Evolutionary conservation across 2,329 filamentous ascomycete genomes (phyloP).

Genomic region (Hypoxylon sp.): DNA sequence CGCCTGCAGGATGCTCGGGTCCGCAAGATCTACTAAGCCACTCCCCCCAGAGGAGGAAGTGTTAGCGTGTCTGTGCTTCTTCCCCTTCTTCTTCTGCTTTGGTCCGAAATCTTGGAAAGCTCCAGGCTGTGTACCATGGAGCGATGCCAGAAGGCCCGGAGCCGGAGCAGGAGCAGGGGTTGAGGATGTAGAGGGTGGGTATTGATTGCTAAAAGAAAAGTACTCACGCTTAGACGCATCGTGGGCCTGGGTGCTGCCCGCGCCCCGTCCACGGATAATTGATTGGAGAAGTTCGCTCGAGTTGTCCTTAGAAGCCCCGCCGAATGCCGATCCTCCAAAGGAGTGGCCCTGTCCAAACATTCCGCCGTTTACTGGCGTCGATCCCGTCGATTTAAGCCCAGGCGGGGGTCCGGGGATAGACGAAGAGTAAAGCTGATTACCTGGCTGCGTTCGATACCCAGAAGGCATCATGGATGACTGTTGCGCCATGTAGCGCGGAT

Average conservation of each 20-base stretch:
- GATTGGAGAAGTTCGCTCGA: constrained; percentile 82
- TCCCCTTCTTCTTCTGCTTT: constrained; percentile 99
- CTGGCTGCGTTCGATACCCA: constrained; percentile 68
- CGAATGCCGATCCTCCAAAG: constrained; percentile 80
- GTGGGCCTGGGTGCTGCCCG: constrained; percentile 76
- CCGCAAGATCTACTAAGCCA: constrained; percentile 99
- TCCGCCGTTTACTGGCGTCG: constrained; percentile 75
- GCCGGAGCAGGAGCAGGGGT: constrained; percentile 90
- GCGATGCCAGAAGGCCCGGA: constrained; percentile 89
- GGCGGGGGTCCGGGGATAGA: constrained; percentile 94
- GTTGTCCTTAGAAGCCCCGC: constrained; percentile 75
- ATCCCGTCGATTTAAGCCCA: constrained; percentile 93
- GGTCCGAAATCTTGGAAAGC: constrained; percentile 90
- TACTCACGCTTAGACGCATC: constrained; percentile 98
- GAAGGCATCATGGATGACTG: constrained; percentile 88
- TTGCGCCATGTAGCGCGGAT: constrained; percentile 83
- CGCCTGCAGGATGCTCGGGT: constrained; percentile 99
- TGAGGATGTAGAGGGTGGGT: constrained; percentile 83
- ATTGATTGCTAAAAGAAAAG: constrained; percentile 91
- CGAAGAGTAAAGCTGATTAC: constrained; percentile 81
- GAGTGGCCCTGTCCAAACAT: constrained; percentile 93
- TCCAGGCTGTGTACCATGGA: constrained; percentile 88
- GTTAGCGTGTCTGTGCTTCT: constrained; percentile 99
- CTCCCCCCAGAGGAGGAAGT: constrained; percentile 99
- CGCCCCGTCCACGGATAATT: constrained; percentile 77